A percentile compares a stretch with the other conserved stretches of the same genome.
phyloP scores from a whole-genome alignment of 2,329 filamentous ascomycete genomes.

The Talaromyces sp. region DNA sequence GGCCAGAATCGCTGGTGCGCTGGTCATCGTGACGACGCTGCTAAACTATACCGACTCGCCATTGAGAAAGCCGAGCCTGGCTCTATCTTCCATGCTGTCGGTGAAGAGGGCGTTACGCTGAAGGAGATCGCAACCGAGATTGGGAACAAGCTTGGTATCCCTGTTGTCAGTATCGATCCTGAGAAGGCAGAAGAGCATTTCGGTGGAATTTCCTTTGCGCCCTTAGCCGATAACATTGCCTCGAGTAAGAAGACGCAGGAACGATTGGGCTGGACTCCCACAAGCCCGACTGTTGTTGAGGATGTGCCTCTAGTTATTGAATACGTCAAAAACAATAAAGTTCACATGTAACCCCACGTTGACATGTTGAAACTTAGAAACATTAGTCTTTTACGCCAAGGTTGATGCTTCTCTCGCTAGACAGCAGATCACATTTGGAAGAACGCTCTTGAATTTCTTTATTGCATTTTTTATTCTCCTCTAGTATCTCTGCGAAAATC shows the following conservation, averaged over 20 bases:
- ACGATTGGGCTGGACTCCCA: not conserved
- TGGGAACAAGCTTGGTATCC: not conserved
- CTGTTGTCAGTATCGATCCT: not conserved
- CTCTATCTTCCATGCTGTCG: not conserved
- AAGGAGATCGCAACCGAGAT: not conserved
- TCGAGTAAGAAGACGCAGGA: slow-evolving; percentile 1
- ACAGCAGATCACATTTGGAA: no score
- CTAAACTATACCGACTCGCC: not conserved
- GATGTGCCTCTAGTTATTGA: not conserved
- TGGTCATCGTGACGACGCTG: not conserved
- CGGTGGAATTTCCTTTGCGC: not conserved
- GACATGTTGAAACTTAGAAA: no score
- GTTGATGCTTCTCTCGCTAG: no score
- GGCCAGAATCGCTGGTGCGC: not conserved
- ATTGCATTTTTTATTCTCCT: no score
- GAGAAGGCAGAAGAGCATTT: slow-evolving; percentile 1
- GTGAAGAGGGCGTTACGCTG: not conserved
- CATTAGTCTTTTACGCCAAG: no score
- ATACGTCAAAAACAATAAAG: not conserved
- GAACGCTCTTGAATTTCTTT: no score
- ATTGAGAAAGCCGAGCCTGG: not conserved
- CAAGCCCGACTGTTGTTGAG: not conserved
- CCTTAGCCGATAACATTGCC: not conserved
- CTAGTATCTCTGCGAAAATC: no score
- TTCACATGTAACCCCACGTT: no score